Base-by-base conservation (phyloP, 495 filamentous ascomycete species). In the Astrothelium subdiscretum region DNA sequence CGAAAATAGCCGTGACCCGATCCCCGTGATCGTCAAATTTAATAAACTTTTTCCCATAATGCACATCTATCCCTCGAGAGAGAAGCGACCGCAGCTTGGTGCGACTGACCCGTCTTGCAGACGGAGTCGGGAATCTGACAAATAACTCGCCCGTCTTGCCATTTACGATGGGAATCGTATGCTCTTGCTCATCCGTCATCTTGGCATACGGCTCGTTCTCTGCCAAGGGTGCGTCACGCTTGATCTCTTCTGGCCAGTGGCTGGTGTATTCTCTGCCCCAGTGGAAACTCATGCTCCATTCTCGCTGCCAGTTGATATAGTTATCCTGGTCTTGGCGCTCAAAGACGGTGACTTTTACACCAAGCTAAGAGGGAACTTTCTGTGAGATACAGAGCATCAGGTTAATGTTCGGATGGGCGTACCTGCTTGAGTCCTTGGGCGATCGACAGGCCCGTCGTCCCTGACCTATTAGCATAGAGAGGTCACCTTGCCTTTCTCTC, bases 391-490 rank as follows among this genome's bases (percentile, higher is more conserved):
- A 11, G 15, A 29, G 32, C 26, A 51, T 32, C 18, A 32, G 18
- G 20, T 38, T 1, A 27, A n/a, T 63, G n/a, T 8, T 63, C 31
- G 51, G 22, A 51, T 26, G 32, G n/a, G 35, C 48, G 22, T 57
- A 63, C 65, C 57, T 63, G 59, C 43, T 66, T 66, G 4, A 67
- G 42, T 11, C 62, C 65, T 44, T 68, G 66, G 32, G 66, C 66
- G 24, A 68, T 52, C 24, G 63, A 61, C 60, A 68, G 27, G 26
- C 66, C 66, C 12, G 66, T 60, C 3, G 63, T 63, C 12, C 66
- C 66, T 65, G 40, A 43, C 5, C 27, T 58, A 27, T 44, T 31
- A 62, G 31, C 31, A 4, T 18, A 20, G n/a, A 48, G n/a, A 20
- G 12, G 52, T 61, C 58, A 64, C 58, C n/a, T 54, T 13, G 3